Evolutionary conservation across 177 flowering plant species (phyloP).

Genomic region (Vitis hybrid): DNA sequence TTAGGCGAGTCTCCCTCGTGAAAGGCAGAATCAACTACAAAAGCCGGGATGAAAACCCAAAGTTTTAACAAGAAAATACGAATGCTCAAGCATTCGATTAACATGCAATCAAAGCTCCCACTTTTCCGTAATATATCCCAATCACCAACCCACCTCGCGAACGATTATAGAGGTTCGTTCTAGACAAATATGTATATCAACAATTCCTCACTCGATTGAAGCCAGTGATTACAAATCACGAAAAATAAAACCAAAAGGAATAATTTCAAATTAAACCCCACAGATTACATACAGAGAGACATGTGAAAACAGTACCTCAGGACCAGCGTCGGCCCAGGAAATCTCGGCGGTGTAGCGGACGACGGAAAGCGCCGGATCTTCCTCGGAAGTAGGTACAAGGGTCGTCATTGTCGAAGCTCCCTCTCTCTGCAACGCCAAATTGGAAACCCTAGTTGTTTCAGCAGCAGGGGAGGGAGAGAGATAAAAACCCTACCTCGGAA

Average conservation of each 20-base stretch:
- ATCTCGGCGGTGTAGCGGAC: constrained; percentile 84
- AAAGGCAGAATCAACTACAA: too few relatives aligned
- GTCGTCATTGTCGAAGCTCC: constrained; percentile 62
- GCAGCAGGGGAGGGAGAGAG: constrained; percentile 2
- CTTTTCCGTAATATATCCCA: too few relatives aligned
- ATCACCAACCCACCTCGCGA: too few relatives aligned
- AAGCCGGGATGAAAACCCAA: too few relatives aligned
- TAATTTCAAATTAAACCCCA: neutral
- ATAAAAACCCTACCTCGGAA: constrained; percentile 11
- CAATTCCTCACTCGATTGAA: too few relatives aligned
- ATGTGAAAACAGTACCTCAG: constrained; percentile 55
- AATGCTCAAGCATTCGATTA: too few relatives aligned
- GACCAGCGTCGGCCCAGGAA: constrained; percentile 96
- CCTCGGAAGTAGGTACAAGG: constrained; percentile 78
- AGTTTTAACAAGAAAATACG: too few relatives aligned
- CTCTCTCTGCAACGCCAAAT: constrained; percentile 13
- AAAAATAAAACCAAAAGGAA: neutral
- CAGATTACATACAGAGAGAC: neutral
- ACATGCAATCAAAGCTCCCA: too few relatives aligned
- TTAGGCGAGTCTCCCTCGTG: too few relatives aligned
- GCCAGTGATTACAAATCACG: too few relatives aligned
- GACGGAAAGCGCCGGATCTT: constrained; percentile 77
- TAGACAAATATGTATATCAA: too few relatives aligned
- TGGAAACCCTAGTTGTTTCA: constrained; percentile 1
- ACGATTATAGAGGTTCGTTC: too few relatives aligned